These are phyloP conservation scores for Ceratocystis cubensis DNA, from an alignment of 2,329 filamentous ascomycete genomes.

Conservation along the genomic window DNA sequence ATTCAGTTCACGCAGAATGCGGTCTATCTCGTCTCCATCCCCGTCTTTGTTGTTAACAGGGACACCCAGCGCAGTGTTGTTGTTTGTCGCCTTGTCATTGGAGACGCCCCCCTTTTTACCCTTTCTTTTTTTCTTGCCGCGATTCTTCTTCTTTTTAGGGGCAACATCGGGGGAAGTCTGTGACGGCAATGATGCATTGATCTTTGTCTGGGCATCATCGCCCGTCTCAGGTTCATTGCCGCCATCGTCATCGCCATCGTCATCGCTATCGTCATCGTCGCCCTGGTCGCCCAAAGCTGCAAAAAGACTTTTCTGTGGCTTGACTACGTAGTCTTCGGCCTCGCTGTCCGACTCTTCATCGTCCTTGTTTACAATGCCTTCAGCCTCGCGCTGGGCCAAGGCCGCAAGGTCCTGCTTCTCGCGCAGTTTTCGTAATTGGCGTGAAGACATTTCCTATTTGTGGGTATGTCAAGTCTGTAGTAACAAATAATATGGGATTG, in stretches of 20 bases:
- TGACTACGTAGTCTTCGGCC: constrained; percentile 26
- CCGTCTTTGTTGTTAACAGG: constrained; percentile 16
- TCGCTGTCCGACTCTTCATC: constrained; percentile 25
- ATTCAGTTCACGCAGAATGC: constrained; percentile 37
- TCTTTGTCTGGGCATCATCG: constrained; percentile 22
- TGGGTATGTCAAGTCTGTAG: background rate
- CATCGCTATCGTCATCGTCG: constrained; percentile 32
- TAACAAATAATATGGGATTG: background rate
- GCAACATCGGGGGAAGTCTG: constrained; percentile 19
- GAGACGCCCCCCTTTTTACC: constrained; percentile 30
- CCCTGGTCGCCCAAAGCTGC: constrained; percentile 39
- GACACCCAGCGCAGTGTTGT: background rate
- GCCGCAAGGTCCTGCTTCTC: constrained; percentile 37
- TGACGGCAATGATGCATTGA: background rate
- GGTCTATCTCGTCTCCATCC: constrained; percentile 44
- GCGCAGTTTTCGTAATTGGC: constrained; percentile 41
- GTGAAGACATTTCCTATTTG: constrained; percentile 35
- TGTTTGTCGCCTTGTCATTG: constrained; percentile 24
- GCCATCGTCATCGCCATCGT: constrained; percentile 25
- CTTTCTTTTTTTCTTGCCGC: constrained; percentile 32
- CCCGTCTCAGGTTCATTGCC: constrained; percentile 17
- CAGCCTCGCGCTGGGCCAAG: constrained; percentile 20
- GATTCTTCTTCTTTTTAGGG: constrained; percentile 31
- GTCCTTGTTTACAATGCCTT: constrained; percentile 27
- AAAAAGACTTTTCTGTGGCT: constrained; percentile 37